These are phyloP conservation scores for Phytophthora fragariaefolia DNA, from an alignment of 352 stramenopile species.

Conservation along the genomic window DNA sequence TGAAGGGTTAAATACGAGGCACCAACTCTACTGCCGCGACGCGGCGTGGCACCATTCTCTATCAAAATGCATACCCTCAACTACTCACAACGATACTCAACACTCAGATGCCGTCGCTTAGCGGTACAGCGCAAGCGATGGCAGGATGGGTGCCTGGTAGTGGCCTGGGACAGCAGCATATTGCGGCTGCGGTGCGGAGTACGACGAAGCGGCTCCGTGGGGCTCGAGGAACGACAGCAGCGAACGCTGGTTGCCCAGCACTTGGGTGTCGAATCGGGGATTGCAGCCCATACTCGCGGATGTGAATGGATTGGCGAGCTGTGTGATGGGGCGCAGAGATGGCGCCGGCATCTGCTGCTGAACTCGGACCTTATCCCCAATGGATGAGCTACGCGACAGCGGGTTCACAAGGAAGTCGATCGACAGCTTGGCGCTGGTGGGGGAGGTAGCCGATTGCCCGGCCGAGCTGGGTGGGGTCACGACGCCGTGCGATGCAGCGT, in stretches of 20 bases:
- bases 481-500: constrained; percentile 22
- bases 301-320: constrained; percentile 34
- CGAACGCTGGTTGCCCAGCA: constrained; percentile 41
- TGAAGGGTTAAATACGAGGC: constrained; percentile 39
- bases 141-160: constrained; percentile 31
- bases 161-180: constrained; percentile 25
- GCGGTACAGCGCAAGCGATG: constrained; percentile 43
- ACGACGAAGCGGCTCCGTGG: constrained; percentile 17
- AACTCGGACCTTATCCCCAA: constrained; percentile 28
- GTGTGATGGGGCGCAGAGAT: constrained; percentile 20
- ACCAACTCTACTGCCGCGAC: constrained; percentile 23
- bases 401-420: constrained; percentile 71
- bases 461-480: constrained; percentile 39
- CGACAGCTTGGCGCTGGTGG: constrained; percentile 49
- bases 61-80: constrained; percentile 37
- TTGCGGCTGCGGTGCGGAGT: constrained; percentile 21
- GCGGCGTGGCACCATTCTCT: constrained; percentile 16
- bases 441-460: constrained; percentile 31
- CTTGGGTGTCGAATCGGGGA: constrained; percentile 18
- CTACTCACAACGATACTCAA: constrained; percentile 29
- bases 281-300: constrained; percentile 23
- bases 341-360: constrained; percentile 22
- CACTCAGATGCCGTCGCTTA: constrained; percentile 20
- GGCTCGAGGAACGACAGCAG: constrained; percentile 50
- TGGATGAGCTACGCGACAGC: constrained; percentile 40